These are phyloP conservation scores for Volvox africanus DNA, from an alignment of 139 green algal species.

Conservation along the genomic window DNA sequence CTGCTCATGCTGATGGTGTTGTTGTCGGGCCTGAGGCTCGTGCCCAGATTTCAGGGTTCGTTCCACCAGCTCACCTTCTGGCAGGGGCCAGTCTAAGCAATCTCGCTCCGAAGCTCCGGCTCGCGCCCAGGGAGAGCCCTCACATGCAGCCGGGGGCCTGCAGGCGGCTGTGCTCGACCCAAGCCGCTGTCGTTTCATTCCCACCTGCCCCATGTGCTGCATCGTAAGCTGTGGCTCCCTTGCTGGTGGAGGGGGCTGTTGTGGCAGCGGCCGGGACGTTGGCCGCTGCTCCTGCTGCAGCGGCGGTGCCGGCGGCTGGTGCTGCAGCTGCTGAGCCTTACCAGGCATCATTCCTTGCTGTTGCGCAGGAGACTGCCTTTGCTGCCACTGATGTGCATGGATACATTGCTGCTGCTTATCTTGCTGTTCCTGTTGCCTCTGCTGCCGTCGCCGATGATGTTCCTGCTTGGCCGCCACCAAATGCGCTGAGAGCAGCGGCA, in stretches of 20 bases:
- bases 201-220: background rate
- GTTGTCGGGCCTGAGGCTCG: too few relatives aligned
- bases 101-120: background rate
- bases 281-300: background rate
- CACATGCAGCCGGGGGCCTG: background rate
- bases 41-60: too few relatives aligned
- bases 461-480: background rate
- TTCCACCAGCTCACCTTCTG: too few relatives aligned
- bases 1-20: too few relatives aligned
- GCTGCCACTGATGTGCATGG: background rate
- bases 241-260: background rate
- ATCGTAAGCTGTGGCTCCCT: background rate
- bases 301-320: background rate
- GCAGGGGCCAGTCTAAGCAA: too few relatives aligned
- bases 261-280: background rate
- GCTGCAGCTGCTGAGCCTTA: background rate
- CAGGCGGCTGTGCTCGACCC: background rate
- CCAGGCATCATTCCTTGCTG: background rate
- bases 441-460: background rate
- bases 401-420: background rate
- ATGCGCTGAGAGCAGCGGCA: slow-evolving; percentile 11
- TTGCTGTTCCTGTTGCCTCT: slow-evolving; percentile 1
- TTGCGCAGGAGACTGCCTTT: background rate
- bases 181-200: background rate
- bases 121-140: background rate